These are phyloP conservation scores for Backusella liffmaniae DNA, from an alignment of 192 early-diverging fungal genomes.

Conservation along the genomic window DNA sequence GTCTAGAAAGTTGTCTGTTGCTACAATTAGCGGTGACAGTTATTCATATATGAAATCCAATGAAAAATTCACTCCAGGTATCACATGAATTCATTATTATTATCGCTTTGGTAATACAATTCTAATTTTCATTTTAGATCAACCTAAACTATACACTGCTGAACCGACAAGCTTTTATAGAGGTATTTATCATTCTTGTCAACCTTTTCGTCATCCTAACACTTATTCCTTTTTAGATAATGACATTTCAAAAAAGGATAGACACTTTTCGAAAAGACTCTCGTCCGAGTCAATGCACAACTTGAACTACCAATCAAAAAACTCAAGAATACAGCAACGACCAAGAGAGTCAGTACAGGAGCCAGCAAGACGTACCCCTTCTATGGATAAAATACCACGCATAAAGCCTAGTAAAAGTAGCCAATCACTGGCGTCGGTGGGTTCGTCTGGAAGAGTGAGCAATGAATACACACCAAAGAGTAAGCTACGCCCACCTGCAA, in stretches of 20 bases:
- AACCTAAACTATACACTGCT: background rate
- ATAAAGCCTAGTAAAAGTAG: conserved; percentile 3
- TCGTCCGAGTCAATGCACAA: conserved; percentile 1
- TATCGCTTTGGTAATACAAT: background rate
- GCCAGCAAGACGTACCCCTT: background rate
- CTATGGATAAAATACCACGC: background rate
- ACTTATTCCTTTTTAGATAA: background rate
- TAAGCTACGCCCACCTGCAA: conserved; percentile 14
- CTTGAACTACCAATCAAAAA: background rate
- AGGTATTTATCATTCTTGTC: background rate
- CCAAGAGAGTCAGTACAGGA: background rate
- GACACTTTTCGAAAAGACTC: background rate
- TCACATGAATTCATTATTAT: background rate
- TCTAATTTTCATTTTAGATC: background rate
- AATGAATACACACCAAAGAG: background rate
- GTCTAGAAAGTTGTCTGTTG: background rate
- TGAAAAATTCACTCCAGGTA: background rate
- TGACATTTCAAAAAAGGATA: background rate
- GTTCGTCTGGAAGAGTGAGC: background rate
- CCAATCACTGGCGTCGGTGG: background rate
- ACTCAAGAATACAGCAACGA: background rate
- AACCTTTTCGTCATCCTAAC: background rate
- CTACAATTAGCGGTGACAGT: conserved; percentile 7
- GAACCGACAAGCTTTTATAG: background rate
- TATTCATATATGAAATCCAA: conserved; percentile 8